Base-by-base conservation (phyloP, 805 yeast genomes). In the Zygoascus bituminiphila region DNA sequence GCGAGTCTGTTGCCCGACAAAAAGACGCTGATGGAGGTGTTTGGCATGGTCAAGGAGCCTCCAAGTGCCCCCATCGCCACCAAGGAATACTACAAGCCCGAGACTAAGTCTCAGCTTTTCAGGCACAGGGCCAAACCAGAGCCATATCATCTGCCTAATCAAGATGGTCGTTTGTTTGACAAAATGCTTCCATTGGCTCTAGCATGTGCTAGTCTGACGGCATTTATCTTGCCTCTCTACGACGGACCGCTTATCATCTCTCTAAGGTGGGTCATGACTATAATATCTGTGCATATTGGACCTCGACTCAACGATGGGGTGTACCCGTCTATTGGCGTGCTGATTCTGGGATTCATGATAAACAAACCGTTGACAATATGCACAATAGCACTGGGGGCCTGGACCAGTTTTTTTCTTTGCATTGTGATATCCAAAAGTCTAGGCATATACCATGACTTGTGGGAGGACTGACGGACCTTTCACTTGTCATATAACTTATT, bases 301-400 rank as follows among this genome's bases (percentile, higher is more conserved):
- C 59, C 59, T 14, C 37, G 48, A 14, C 38, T 52, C 17, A 46
- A 50, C 24, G 50, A 42, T 29, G 59, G 59, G 23, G 31, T 50
- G 21, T 51, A 52, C 24, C 55, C 57, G 3, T 45, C 57, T 9
- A 25, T 54, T 17, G 59, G 59, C 5, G 55, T 55, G 2, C 37
- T 48, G 9, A 54, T 54, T n/a, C 42, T 55, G 21, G 59, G 59
- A 8, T 23, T 55, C 35, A 55, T 55, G 59, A 42, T 55, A 21
- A 55, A 55, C 44, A 44, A 45, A 35, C 57, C 59, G 5, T 45
- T 55, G 14, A 51, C 56, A 17, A 47, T 54, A 4, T 55, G 57
- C 42, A 55, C 59, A 9, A 20, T 52, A 8, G 57, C 51, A 3
- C 43, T 55, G 10, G 59, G 56, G 8, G 48, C 35, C 9, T 55